Evolutionary conservation across 225 moss, liverwort and hornwort species (phyloP), one percentile per base, ranked within the genome.

Genomic region (Pleurozium schreberi): DNA sequence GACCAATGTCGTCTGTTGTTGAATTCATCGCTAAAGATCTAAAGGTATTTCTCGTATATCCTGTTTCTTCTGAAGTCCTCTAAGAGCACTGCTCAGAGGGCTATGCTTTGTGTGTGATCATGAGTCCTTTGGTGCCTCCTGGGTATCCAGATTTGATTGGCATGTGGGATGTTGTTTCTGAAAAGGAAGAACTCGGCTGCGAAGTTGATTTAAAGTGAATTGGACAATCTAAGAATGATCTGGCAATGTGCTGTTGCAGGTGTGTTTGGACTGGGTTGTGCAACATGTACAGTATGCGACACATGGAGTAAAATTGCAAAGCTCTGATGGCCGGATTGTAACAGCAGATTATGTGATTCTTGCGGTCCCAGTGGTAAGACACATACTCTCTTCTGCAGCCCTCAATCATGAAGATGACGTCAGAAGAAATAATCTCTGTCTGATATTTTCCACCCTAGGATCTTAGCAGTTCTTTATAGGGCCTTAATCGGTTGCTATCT

Each of bases 1-100:
- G 96, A 87, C 98, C 97, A 62, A 91, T 98, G 84, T 96, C 95
- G 70, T 94, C 95, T 75, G 93, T 97, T 50, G 95, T 95, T 85
- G 95, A 92, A 90, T 94, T 93, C 90, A 91, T 98, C 69, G 93
- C 95, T 31, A 88, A 92, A 91, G 91, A 91, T 86, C 93, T 98
- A 18, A 90, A 88, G 92, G 98, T 97, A 91, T 81, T 84, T 84
- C 68, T 86, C 49, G n/a, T 71, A 17, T 61, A 64, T 79, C 65
- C 62, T 87, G 36, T 43, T 60, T 84, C 84, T 79, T 88, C 73
- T 57, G 64, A 71, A 79, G 63, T 40, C 64, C 71, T 89, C 43
- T 10, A 55, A 81, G 67, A 67, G 20, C 36, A 42, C 13, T 64
- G 47, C 30, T 68, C 34, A 63, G 74, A 68, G 57, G 34, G 42